Evolutionary conservation across 2,329 filamentous ascomycete species (phyloP), one percentile per base, ranked within the genome.

Genomic region (Colletotrichum euphorbiae): DNA sequence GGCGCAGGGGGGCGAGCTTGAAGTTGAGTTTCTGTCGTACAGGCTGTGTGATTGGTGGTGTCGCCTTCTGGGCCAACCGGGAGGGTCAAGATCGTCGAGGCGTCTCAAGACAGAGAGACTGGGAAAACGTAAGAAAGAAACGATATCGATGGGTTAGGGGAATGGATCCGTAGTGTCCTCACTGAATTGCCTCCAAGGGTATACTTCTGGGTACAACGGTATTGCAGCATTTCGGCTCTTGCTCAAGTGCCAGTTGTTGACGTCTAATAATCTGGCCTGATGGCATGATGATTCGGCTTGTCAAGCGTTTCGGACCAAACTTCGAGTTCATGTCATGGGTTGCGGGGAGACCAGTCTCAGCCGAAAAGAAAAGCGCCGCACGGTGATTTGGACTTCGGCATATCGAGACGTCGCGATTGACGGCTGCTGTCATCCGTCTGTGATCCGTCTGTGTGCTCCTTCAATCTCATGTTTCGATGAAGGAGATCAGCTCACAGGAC

Each of bases 91-190:
- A 54, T 54, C 40, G 11, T 45, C 24, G 31, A 31, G 9, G 40
- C 54, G 12, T 62, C 52, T 31, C 52, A 59, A 55, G 40, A 46
- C 12, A 13, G 33, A 13, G 33, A 13, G 36, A 7, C 42, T 42
- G 12, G 2, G 31, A 21, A 19, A 43, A 19, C 17, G 33, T 61
- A 19, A 42, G 24, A 36, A 21, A 33, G 45, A 61, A 61, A 61
- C 45, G 45, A 61, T 61, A 61, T 61, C 58, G 58, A 52, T 52
- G 58, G 46, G 46, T 61, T n/a, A 28, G 57, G 57, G 19, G 45
- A 60, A 6, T 13, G 7, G 31, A 15, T 43, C 19, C 7, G 3
- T n/a, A 45, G 46, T 36, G 42, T 17, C 40, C 12, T 15, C 6
- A 28, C 8, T 13, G 40, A 42, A 11, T 21, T 51, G 36, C 21